Evolutionary conservation across 768 basidiomycete species (phyloP).

Genomic region (Clitopilus passeckerianus): DNA sequence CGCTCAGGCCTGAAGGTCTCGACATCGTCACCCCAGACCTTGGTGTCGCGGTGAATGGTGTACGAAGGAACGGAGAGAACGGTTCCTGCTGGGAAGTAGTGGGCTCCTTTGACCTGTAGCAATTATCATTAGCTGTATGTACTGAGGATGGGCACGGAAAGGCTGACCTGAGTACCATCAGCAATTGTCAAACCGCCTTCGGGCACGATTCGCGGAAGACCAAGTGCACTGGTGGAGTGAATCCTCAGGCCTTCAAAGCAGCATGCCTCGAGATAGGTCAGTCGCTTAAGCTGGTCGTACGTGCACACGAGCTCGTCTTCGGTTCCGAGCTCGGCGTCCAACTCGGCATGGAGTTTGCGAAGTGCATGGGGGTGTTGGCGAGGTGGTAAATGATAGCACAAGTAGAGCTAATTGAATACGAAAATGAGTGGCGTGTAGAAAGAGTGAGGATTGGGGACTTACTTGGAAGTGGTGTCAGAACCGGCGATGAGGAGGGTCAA

Average conservation of each 20-base stretch:
- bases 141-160: background rate
- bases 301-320: constrained; percentile 59
- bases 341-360: constrained; percentile 69
- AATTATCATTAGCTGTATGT: background rate
- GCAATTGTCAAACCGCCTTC: constrained; percentile 62
- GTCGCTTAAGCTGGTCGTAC: constrained; percentile 63
- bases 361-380: constrained; percentile 63
- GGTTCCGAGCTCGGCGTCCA: constrained; percentile 53
- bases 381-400: constrained; percentile 88
- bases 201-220: constrained; percentile 77
- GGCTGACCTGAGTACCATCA: constrained; percentile 17
- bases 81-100: constrained; percentile 67
- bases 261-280: constrained; percentile 81
- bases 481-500: constrained; percentile 85
- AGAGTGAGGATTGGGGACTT: constrained; percentile 14
- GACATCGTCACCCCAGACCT: constrained; percentile 75
- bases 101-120: constrained; percentile 3
- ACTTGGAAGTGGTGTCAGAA: constrained; percentile 93
- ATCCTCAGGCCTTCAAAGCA: constrained; percentile 83
- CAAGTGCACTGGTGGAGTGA: constrained; percentile 80
- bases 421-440: background rate
- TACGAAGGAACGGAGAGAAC: constrained; percentile 79
- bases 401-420: constrained; percentile 55
- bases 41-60: constrained; percentile 70
- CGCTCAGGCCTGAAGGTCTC: constrained; percentile 77